Evolutionary conservation across 2,329 filamentous ascomycete species (phyloP), one percentile per base, ranked within the genome.

Genomic region (Cercospora zeina): DNA sequence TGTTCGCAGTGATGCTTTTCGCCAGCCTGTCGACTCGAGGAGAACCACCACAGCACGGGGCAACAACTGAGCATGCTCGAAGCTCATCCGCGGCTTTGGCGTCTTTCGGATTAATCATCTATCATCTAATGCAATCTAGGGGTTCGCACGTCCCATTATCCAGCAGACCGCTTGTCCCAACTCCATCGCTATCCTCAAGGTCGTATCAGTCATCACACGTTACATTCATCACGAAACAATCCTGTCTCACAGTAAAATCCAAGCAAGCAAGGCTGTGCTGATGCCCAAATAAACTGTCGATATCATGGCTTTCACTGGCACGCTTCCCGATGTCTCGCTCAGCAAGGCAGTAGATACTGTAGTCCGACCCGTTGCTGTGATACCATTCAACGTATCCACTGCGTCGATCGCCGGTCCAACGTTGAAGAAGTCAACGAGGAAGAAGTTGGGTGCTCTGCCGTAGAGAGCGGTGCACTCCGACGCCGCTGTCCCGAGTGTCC

Each of bases 371-470:
- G 65, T 61, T 27, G 59, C 57, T 3, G 65, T 62, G n/a, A 71
- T 34, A n/a, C 64, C 66, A 68, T 81, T 81, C 61, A 81, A 61
- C 14, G 58, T 61, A 53, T 75, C 69, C 68, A 79, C 76, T 7
- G 76, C 77, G 16, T 68, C 67, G 50, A 81, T 75, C n/a, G 76
- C 76, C 59, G 77, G 73, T 4, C 79, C 79, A 57, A 77, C 68
- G 62, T 80, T 78, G 64, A 79, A 75, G 69, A 78, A 80, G 67
- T 81, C 79, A 19, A 79, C 71, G 42, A 81, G 70, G 27, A 81
- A 70, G 21, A 78, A 75, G 61, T 78, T 79, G 16, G 80, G 79
- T 37, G 70, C 68, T 36, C 74, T 74, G 3, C 70, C 71, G 69
- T 80, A 78, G 27, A 73, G 54, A 7, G 70, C 71, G 39, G 71